phyloP scores from a whole-genome alignment of 1,284 basidiomycete genomes.

The Apiotrichum sp. region DNA sequence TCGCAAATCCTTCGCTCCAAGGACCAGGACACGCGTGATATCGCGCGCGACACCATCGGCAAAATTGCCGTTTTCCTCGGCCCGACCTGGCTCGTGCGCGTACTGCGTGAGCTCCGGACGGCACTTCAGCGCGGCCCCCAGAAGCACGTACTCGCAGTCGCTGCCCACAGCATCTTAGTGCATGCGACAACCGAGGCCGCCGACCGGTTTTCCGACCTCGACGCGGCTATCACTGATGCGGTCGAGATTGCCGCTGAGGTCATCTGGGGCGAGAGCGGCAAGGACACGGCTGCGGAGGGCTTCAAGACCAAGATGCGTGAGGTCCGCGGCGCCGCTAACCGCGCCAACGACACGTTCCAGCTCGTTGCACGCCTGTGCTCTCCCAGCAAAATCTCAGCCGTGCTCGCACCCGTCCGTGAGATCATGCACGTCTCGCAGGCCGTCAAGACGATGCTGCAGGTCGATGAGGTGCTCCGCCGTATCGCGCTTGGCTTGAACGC shows the following conservation, averaged over 20 bases:
- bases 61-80: conserved; percentile 75
- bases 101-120: conserved; percentile 73
- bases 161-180: conserved; percentile 75
- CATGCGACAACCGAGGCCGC: conserved; percentile 59
- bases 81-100: conserved; percentile 62
- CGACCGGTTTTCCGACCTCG: conserved; percentile 61
- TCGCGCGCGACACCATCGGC: conserved; percentile 75
- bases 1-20: conserved; percentile 84
- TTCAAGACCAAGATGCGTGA: conserved; percentile 94
- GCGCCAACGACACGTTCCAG: conserved; percentile 76
- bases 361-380: conserved; percentile 71
- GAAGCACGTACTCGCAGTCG: conserved; percentile 83
- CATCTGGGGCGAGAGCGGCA: conserved; percentile 87
- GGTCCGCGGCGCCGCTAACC: conserved; percentile 69
- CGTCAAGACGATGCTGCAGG: conserved; percentile 71
- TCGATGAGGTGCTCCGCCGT: conserved; percentile 81
- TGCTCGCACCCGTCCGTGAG: conserved; percentile 74
- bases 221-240: conserved; percentile 69
- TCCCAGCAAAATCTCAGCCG: conserved; percentile 64
- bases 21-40: conserved; percentile 88
- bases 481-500: conserved; percentile 78
- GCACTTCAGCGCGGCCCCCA: conserved; percentile 88
- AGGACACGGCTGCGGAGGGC: conserved; percentile 80
- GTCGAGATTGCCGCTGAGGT: conserved; percentile 84
- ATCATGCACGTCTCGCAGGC: conserved; percentile 83